Evolutionary conservation across 768 basidiomycete genomes (phyloP), one percentile per base, ranked within the genome.

Genomic region (Rhodotorula taiwanensis): DNA sequence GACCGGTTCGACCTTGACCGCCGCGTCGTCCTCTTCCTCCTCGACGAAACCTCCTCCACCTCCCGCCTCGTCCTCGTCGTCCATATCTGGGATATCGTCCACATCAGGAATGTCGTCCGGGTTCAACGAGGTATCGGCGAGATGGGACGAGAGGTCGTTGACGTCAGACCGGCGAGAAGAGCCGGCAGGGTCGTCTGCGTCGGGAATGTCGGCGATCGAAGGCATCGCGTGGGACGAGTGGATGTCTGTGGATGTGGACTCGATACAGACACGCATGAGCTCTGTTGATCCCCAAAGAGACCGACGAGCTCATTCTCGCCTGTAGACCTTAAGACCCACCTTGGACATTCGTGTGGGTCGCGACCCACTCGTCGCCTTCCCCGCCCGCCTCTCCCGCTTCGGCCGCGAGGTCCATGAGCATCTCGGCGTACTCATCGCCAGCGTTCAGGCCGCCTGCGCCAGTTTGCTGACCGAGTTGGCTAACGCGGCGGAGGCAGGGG

Each of bases 41-140:
- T 93, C 80, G 67, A 83, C 83, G n/a, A 77, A 77, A 5, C 65
- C 75, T 0, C 70, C 76, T 9, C 43, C 52, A 9, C 36, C 36
- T 16, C 10, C 36, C 9, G 9, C 36, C 8, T 34, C 60, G 27
- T 67, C 71, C 42, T 66, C 62, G 43, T 91, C 92, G 72, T 92
- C 90, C 90, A 99, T 95, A 78, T 98, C 95, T 8, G 95, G 95
- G 58, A 98, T 98, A 76, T 97, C 92, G 74, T 94, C 92, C 71
- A 97, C 80, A 79, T 97, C 86, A 31, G 91, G 90, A 25, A 70
- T 60, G 28, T 66, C 69, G 16, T 76, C 76, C 9, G 64, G 59
- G 25, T 58, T 55, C 23, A 64, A 64, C 42, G 73, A 60, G 23
- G 75, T 73, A 61, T 74, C 73, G 31, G 74, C 74, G 42, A 75